Percentiles rank a stretch among this genome's conserved stretches.
These are phyloP conservation scores for Aurinia saxatilis DNA, from an alignment of 345 rosid species.

Conservation along the genomic window DNA sequence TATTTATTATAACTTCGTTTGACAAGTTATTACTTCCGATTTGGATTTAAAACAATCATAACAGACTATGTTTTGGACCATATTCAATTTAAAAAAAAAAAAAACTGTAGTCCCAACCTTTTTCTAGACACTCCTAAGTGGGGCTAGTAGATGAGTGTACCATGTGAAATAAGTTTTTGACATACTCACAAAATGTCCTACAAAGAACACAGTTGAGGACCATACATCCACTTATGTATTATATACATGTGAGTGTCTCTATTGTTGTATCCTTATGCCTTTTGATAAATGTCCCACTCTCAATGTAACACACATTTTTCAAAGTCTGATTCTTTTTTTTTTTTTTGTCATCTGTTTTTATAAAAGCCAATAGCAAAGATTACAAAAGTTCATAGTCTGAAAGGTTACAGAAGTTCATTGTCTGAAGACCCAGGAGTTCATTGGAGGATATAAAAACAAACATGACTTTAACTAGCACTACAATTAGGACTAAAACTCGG, in stretches of 20 bases:
- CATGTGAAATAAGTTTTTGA: slow-evolving; percentile 18
- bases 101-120: not conserved
- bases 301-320: not conserved
- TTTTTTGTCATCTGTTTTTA: no score
- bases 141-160: slow-evolving; percentile 15
- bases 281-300: slow-evolving; percentile 12
- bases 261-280: slow-evolving; percentile 14
- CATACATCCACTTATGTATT: slow-evolving; percentile 25
- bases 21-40: no score
- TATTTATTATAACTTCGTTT: no score
- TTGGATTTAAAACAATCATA: not conserved
- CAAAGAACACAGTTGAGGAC: slow-evolving; percentile 16
- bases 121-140: slow-evolving; percentile 8
- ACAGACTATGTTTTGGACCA: not conserved
- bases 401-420: no score
- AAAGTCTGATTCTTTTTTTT: slow-evolving; percentile 5
- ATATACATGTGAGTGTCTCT: slow-evolving; percentile 17
- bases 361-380: no score
- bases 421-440: no score
- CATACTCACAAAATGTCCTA: slow-evolving; percentile 24
- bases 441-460: no score
- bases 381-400: no score
- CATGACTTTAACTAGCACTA: no score
- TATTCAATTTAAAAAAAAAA: not conserved
- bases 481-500: no score